Percentiles rank a stretch among this genome's conserved stretches.
phyloP scores from a whole-genome alignment of 176 grass and related monocot species.

The Saccharum spontaneum region DNA sequence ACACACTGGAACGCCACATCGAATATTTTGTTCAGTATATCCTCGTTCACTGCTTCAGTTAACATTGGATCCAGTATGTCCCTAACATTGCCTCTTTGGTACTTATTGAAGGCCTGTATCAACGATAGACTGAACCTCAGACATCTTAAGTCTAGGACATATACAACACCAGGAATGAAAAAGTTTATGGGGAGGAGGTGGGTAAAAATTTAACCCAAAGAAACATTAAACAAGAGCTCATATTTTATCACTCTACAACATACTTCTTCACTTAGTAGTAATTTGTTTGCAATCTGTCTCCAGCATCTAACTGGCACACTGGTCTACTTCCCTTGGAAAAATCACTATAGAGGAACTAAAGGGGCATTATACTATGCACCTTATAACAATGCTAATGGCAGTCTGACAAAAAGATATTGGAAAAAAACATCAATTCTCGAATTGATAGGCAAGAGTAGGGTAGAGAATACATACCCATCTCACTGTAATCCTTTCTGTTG shows the following conservation, averaged over 20 bases:
- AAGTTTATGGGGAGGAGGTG: neutral
- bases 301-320: neutral
- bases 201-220: neutral
- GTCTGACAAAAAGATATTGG: neutral
- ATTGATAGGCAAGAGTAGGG: conserved; percentile 1
- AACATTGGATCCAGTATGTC: conserved; percentile 81
- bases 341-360: neutral
- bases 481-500: conserved; percentile 81
- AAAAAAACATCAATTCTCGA: neutral
- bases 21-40: conserved; percentile 56
- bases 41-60: conserved; percentile 53
- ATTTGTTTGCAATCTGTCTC: neutral
- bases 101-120: conserved; percentile 70
- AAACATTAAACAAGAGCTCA: neutral
- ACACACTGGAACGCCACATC: conserved; percentile 70
- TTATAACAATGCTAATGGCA: neutral
- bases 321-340: neutral
- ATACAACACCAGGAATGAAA: neutral
- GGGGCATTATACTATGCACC: neutral
- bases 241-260: neutral
- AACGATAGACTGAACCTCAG: conserved; percentile 21
- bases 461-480: conserved; percentile 74
- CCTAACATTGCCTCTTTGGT: conserved; percentile 37
- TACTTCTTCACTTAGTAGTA: neutral
- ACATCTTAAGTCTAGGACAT: neutral